Base-by-base conservation (phyloP, 2,329 filamentous ascomycete species). In the Colletotrichum endophyticum region DNA sequence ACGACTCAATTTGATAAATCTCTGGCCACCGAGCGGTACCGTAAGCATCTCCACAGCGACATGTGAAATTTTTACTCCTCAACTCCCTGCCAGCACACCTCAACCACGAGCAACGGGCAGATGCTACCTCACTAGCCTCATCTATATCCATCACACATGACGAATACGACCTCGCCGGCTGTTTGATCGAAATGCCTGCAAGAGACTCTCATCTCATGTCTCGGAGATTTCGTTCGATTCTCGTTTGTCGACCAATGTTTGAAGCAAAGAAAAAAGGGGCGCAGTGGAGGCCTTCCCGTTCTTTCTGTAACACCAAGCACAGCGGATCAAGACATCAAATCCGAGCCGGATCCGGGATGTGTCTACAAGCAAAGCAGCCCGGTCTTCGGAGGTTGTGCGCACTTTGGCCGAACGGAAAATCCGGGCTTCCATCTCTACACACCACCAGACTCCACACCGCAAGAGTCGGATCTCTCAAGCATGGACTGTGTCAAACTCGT, bases 321-420 rank as follows among this genome's bases (percentile, higher is more conserved):
- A 6, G 59, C 69, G 34, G 64, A 25, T 39, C 44, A 30, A 49
- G 66, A 72, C 22, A 28, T n/a, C 28, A 53, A 36, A 36, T n/a
- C 28, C 39, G 39, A 49, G 44, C 66, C 74, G 64, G 70, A 66
- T 69, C 70, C 70, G 66, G 74, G 74, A 70, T 70, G 22, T 16
- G 36, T 56, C 56, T n/a, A 19, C 32, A 30, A 56, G 56, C 36
- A 56, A 22, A 53, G 12, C 44, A 22, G 16, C 15, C 34, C 28
- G 61, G 28, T 11, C 8, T 69, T 30, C 30, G 39, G 44, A 22
- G 44, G 44, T 53, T 44, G 56, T 22, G 39, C 12, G 25, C 44
- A 53, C 44, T 25, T 53, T 53, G 44, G 44, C 44, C 44, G 44
- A 53, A 34, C 59, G 59, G 59, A 36, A 63, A 63, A 76, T 15